These are phyloP conservation scores for Verticillium alfalfae DNA, from an alignment of 2,329 filamentous ascomycete species.

Conservation along the genomic window DNA sequence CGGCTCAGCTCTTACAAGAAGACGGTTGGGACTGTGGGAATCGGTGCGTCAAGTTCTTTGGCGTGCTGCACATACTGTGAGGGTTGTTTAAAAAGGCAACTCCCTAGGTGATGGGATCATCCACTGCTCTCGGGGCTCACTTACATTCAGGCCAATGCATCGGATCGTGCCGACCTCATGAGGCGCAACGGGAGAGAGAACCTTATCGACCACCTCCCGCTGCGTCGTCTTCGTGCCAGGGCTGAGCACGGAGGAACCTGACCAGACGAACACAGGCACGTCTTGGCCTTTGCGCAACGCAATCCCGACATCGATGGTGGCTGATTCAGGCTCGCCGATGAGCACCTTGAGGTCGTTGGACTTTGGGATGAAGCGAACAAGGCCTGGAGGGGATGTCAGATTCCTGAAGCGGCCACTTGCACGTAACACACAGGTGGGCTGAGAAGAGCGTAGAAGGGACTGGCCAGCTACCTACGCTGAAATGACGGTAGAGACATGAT, in stretches of 20 bases:
- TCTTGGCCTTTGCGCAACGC: slow-evolving; percentile 51
- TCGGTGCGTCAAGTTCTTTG: slow-evolving; percentile 43
- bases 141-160: slow-evolving; percentile 52
- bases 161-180: slow-evolving; percentile 23
- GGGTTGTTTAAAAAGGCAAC: neutral
- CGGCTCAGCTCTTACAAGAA: slow-evolving; percentile 33
- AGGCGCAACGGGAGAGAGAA: slow-evolving; percentile 38
- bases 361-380: slow-evolving; percentile 54
- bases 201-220: slow-evolving; percentile 34
- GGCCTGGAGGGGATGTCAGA: slow-evolving; percentile 29
- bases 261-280: slow-evolving; percentile 51
- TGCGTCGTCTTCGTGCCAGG: slow-evolving; percentile 46
- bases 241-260: slow-evolving; percentile 50
- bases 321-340: slow-evolving; percentile 50
- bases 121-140: slow-evolving; percentile 16
- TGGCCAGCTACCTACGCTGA: neutral
- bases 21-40: slow-evolving; percentile 49
- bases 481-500: neutral
- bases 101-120: neutral
- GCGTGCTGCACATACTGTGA: slow-evolving; percentile 27
- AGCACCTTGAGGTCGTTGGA: slow-evolving; percentile 40
- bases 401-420: neutral
- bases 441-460: neutral
- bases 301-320: slow-evolving; percentile 49
- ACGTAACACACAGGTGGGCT: neutral